Percentiles rank a stretch among this genome's conserved stretches.
Evolutionary conservation across 1,139 yeast genomes (phyloP).

Genomic region (Geotrichum citri-aurantii): DNA sequence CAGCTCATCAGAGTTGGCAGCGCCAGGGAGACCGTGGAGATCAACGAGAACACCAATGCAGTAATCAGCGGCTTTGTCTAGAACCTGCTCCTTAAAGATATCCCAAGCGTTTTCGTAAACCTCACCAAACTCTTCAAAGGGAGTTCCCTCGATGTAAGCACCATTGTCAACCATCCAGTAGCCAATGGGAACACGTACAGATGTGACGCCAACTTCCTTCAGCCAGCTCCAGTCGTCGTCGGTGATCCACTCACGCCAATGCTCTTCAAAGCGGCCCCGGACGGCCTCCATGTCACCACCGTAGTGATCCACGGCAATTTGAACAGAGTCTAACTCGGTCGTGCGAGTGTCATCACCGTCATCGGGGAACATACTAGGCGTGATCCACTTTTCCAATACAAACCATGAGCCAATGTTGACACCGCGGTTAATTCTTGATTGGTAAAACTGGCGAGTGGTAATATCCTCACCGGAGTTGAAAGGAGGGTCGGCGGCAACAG

Average conservation of each 20-base stretch:
- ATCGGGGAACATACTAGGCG: conserved; percentile 59
- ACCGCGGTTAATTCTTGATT: conserved; percentile 66
- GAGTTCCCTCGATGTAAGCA: conserved; percentile 51
- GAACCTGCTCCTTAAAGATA: conserved; percentile 44
- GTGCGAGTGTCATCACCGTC: conserved; percentile 43
- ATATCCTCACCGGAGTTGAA: conserved; percentile 37
- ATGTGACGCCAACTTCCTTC: conserved; percentile 56
- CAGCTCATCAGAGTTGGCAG: conserved; percentile 66
- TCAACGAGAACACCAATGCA: conserved; percentile 73
- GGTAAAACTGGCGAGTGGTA: conserved; percentile 50
- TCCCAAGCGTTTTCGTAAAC: conserved; percentile 73
- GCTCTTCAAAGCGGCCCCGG: conserved; percentile 50
- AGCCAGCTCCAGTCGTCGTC: conserved; percentile 81
- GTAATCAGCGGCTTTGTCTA: conserved; percentile 49
- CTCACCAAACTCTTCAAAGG: conserved; percentile 47
- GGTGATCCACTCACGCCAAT: conserved; percentile 59
- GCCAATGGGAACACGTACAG: conserved; percentile 81
- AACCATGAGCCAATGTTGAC: conserved; percentile 83
- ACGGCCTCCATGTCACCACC: conserved; percentile 50
- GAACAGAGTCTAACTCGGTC: conserved; percentile 70
- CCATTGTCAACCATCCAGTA: conserved; percentile 79
- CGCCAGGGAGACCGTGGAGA: conserved; percentile 84
- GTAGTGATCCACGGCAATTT: conserved; percentile 41
- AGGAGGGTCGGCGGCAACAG: conserved; percentile 30
- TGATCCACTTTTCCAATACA: conserved; percentile 59